Conservation (phyloP, 1,284 basidiomycete genomes). For the Fomes fomentarius region DNA sequence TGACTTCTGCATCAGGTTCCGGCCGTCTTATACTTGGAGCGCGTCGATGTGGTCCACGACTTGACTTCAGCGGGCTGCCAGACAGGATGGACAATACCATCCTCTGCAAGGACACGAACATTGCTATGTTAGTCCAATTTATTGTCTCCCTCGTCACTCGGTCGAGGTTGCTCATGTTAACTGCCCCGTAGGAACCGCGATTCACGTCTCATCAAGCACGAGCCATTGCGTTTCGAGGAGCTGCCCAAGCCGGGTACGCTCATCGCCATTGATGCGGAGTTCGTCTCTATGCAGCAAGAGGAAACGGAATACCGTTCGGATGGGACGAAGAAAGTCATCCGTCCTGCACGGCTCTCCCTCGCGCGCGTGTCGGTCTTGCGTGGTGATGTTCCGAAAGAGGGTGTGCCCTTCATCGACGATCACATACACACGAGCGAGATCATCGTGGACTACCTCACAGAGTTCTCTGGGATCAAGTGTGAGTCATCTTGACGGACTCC, state of each 20-base stretch:
- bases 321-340: constrained; percentile 90
- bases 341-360: constrained; percentile 89
- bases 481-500: constrained; percentile 31
- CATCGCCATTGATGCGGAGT: constrained; percentile 97
- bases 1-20: constrained; percentile 63
- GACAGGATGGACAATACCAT: constrained; percentile 74
- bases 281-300: constrained; percentile 97
- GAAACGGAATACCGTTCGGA: constrained; percentile 95
- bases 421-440: constrained; percentile 95
- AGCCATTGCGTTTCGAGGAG: constrained; percentile 74
- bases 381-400: constrained; percentile 79
- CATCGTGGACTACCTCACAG: constrained; percentile 96
- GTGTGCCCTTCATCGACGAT: constrained; percentile 95
- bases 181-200: constrained; percentile 70
- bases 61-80: constrained; percentile 74
- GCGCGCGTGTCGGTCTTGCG: constrained; percentile 95
- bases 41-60: constrained; percentile 60
- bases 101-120: constrained; percentile 85
- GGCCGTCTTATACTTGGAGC: constrained; percentile 86
- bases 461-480: constrained; percentile 96
- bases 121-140: constrained; percentile 66
- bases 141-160: not conserved
- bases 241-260: constrained; percentile 85
- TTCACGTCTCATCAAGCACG: constrained; percentile 74
- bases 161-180: not conserved